Evolutionary conservation across 345 rosid genomes (phyloP).

Genomic region (Cardiospermum halicacabum): DNA sequence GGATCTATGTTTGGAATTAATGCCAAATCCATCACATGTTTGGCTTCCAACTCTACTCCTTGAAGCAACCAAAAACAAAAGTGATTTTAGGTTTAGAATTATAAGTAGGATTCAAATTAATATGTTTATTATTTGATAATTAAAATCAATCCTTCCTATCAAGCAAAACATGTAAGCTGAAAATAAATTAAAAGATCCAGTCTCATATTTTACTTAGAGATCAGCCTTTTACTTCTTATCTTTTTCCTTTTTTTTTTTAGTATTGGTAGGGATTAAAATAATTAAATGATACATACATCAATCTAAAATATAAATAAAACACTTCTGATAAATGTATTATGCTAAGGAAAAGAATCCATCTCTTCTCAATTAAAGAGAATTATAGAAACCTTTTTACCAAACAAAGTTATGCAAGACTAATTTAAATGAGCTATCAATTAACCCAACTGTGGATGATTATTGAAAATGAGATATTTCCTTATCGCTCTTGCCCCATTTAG

Average conservation of each 20-base stretch:
- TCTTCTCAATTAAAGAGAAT: not conserved
- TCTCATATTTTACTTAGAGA: conserved; percentile 1
- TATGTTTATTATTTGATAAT: not conserved
- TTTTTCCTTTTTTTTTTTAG: not conserved
- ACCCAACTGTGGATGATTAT: not conserved
- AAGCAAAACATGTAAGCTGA: not conserved
- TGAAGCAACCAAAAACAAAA: conserved; percentile 18
- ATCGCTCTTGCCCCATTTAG: not conserved
- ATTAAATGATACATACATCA: not conserved
- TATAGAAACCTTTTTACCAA: not conserved
- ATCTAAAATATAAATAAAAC: not conserved
- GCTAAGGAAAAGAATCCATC: not conserved
- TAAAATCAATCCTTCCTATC: not conserved
- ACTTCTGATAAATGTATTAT: not conserved
- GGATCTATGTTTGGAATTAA: conserved; percentile 57
- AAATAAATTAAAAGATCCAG: not conserved
- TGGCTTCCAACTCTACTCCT: conserved; percentile 67
- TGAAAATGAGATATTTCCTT: not conserved
- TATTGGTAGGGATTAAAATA: not conserved
- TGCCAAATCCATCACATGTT: conserved; percentile 68
- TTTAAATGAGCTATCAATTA: not conserved
- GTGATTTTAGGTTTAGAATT: conserved; percentile 1
- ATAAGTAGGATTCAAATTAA: not conserved
- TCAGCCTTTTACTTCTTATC: not conserved
- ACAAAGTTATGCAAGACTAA: not conserved